Conservation (phyloP, 176 grass and related monocot genomes). For the Tillandsia leiboldiana region DNA sequence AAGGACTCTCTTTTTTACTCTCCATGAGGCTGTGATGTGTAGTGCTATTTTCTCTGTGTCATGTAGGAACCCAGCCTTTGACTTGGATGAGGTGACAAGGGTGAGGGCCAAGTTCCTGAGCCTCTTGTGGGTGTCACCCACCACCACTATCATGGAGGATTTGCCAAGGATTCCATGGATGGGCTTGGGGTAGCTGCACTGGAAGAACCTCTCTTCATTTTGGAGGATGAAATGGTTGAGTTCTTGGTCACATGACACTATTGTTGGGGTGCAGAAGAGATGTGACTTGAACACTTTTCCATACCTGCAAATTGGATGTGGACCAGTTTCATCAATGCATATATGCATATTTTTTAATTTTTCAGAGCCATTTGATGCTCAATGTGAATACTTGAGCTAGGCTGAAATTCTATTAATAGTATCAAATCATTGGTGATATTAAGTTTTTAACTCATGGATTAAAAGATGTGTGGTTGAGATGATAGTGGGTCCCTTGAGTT, state of each 20-base stretch:
- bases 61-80: conserved; percentile 55
- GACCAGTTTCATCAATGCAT: no score
- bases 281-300: conserved; percentile 88
- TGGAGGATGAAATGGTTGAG: conserved; percentile 97
- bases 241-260: conserved; percentile 81
- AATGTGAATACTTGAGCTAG: no score
- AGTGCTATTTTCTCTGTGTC: conserved; percentile 66
- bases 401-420: no score
- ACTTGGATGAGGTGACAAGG: conserved; percentile 66
- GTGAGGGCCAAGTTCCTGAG: conserved; percentile 63
- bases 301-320: conserved; percentile 34
- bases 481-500: no score
- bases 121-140: conserved; percentile 72
- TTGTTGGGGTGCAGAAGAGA: conserved; percentile 62
- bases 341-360: no score
- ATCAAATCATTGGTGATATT: no score
- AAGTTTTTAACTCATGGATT: no score
- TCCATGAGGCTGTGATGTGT: conserved; percentile 45
- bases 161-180: conserved; percentile 90
- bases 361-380: no score
- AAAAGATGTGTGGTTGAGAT: no score
- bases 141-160: conserved; percentile 84
- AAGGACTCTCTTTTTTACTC: conserved; percentile 16
- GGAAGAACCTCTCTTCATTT: conserved; percentile 84
- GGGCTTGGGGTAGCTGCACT: conserved; percentile 76